Base-by-base conservation (phyloP, 2,329 filamentous ascomycete species). In the Aspergillus sp. region DNA sequence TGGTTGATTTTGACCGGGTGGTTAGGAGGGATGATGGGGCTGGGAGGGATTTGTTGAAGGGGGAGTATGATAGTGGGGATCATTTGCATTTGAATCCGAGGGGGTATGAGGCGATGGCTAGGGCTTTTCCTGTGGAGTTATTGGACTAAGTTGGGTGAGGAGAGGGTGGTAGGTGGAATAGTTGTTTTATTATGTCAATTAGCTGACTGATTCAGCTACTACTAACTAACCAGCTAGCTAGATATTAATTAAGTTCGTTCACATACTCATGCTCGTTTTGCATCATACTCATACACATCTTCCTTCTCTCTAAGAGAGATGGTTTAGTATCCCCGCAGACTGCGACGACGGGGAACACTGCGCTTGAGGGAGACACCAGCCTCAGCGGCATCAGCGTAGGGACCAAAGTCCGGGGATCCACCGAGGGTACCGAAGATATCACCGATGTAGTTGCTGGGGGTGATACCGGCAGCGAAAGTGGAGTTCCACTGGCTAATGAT, bases 401-500 rank as follows among this genome's bases (percentile, higher is more conserved):
- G 72, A 0, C 88, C 88, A 72, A 90, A 91, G 70, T 89, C 86
- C 0, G 88, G 88, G 43, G 75, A 72, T 1, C 87, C 88, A 1
- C 88, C 88, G 4, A 91, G 75, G 9, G 84, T 87, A 13, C 88
- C 89, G 65, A 91, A 88, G 57, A 91, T 87, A 69, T 91, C 88
- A 5, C 89, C 89, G 39, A 91, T 76, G 67, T 91, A 91, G 68
- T 91, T 91, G 1, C 71, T 77, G 0, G 88, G 76, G 62, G 78
- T 71, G 41, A 91, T 74, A 2, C 89, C 89, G 1, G 70, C 64
- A 38, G 79, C 74, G 66, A 87, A 91, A 0, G 78, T 86, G 13
- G 72, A 71, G 43, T 87, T 76, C 89, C 89, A 92, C 4, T 78
- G 81, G 0, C 72, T 60, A 12, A 91, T 60, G 59, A 92, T 88